phyloP scores from a whole-genome alignment of 441 rosid genomes.

The Aleurites moluccanus region DNA sequence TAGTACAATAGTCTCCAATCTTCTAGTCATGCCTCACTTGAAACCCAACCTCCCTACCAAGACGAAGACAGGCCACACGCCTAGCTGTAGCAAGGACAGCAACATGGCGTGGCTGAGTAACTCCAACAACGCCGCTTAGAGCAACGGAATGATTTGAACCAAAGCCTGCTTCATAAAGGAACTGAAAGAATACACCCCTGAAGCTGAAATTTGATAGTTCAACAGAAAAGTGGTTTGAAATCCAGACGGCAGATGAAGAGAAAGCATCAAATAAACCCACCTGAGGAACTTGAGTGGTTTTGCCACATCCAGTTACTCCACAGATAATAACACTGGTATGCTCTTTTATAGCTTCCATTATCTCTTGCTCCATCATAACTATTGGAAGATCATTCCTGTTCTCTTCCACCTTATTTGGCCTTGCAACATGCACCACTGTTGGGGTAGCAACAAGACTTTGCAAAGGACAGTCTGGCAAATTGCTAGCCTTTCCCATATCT shows the following conservation, averaged over 20 bases:
- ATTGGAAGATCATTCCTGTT: conserved; percentile 88
- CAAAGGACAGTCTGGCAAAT: conserved; percentile 28
- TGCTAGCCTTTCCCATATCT: conserved; percentile 21
- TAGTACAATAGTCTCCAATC: conserved; percentile 66
- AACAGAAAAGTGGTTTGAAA: conserved; percentile 7
- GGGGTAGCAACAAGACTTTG: conserved; percentile 40
- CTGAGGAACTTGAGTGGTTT: conserved; percentile 99
- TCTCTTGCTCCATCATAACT: conserved; percentile 98
- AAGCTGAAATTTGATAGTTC: conserved; percentile 18
- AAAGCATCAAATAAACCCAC: conserved; percentile 39
- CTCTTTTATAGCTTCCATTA: conserved; percentile 89
- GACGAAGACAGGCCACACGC: conserved; percentile 74
- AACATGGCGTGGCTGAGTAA: conserved; percentile 91
- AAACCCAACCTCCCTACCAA: conserved; percentile 92
- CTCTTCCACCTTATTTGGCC: conserved; percentile 65
- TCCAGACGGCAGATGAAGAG: conserved; percentile 6
- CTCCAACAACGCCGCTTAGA: conserved; percentile 72
- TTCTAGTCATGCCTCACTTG: conserved; percentile 92
- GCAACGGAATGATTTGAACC: conserved; percentile 55
- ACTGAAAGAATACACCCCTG: conserved; percentile 43
- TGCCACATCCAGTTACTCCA: conserved; percentile 98
- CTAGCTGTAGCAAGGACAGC: conserved; percentile 95
- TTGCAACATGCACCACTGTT: conserved; percentile 48
- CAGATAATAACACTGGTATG: conserved; percentile 63
- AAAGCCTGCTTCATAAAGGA: conserved; percentile 91